Percentiles rank a stretch among this genome's conserved stretches.
Conservation (phyloP, 2,329 filamentous ascomycete genomes). For the Rhynchosporium secalis region DNA sequence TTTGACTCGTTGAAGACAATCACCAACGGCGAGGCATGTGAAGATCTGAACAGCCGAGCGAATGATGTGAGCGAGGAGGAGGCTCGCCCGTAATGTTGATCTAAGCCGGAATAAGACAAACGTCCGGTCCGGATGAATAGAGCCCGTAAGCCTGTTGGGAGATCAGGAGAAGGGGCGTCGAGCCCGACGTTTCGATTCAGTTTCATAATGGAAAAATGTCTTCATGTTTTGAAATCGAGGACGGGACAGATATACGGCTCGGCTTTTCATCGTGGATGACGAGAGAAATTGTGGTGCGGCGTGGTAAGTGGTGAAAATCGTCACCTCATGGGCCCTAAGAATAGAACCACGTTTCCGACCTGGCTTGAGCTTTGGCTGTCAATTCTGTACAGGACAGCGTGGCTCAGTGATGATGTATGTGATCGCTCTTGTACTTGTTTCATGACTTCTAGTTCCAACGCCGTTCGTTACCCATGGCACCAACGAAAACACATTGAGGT, state of each 20-base stretch:
- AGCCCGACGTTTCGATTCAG: constrained; percentile 27
- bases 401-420: background rate
- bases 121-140: constrained; percentile 4
- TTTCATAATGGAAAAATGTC: constrained; percentile 22
- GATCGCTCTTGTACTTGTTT: constrained; percentile 15
- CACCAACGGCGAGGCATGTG: constrained; percentile 4
- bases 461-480: background rate
- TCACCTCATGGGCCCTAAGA: constrained; percentile 15
- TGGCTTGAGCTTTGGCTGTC: background rate
- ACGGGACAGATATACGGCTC: constrained; percentile 2
- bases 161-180: constrained; percentile 8
- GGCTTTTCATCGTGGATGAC: background rate
- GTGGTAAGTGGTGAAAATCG: constrained; percentile 4
- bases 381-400: constrained; percentile 4
- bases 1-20: background rate
- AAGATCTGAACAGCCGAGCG: background rate
- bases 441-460: constrained; percentile 8
- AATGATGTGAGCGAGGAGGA: background rate
- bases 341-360: constrained; percentile 28
- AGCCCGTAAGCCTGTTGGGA: constrained; percentile 2
- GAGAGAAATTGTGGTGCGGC: background rate
- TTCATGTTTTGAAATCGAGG: background rate
- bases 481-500: background rate
- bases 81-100: background rate
- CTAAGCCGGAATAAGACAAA: constrained; percentile 3